A percentile compares a stretch with the other conserved stretches of the same genome.
Conservation (phyloP, 2,329 filamentous ascomycete species). For the Ophiostoma pallidulum region DNA sequence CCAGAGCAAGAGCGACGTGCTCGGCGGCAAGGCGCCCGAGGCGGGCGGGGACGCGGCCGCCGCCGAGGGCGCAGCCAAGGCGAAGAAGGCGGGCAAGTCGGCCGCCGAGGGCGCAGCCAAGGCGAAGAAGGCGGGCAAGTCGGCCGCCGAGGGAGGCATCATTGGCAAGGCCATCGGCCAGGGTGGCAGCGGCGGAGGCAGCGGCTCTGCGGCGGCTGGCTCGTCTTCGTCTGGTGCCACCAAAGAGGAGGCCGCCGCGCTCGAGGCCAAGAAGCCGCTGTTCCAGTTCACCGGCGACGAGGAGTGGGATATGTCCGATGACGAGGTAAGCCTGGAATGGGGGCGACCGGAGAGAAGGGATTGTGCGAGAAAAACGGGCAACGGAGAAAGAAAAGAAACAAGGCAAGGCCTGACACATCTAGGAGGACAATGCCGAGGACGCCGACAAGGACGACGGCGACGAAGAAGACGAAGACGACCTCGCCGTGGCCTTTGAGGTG, state of each 20-base stretch:
- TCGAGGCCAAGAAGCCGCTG: constrained; percentile 57
- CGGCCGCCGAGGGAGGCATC: constrained; percentile 33
- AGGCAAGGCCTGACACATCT: neutral
- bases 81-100: constrained; percentile 33
- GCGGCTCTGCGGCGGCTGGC: neutral
- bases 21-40: constrained; percentile 67
- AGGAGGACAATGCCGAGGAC: constrained; percentile 5
- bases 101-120: constrained; percentile 33
- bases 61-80: constrained; percentile 26
- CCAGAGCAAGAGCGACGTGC: constrained; percentile 86
- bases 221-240: constrained; percentile 4
- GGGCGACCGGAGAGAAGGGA: too few species aligned
- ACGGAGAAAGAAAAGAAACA: too few species aligned
- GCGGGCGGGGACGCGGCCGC: constrained; percentile 25
- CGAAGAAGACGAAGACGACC: constrained; percentile 60
- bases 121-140: constrained; percentile 32
- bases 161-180: constrained; percentile 34
- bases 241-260: constrained; percentile 22
- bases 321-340: constrained; percentile 41
- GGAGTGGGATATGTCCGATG: constrained; percentile 78
- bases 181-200: constrained; percentile 21
- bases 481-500: constrained; percentile 73
- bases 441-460: constrained; percentile 25
- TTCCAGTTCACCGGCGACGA: constrained; percentile 94
- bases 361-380: neutral